Percentiles rank a stretch among this genome's conserved stretches.
These are phyloP conservation scores for Cercophora sp. DNA, from an alignment of 495 filamentous ascomycete genomes.

Conservation along the genomic window DNA sequence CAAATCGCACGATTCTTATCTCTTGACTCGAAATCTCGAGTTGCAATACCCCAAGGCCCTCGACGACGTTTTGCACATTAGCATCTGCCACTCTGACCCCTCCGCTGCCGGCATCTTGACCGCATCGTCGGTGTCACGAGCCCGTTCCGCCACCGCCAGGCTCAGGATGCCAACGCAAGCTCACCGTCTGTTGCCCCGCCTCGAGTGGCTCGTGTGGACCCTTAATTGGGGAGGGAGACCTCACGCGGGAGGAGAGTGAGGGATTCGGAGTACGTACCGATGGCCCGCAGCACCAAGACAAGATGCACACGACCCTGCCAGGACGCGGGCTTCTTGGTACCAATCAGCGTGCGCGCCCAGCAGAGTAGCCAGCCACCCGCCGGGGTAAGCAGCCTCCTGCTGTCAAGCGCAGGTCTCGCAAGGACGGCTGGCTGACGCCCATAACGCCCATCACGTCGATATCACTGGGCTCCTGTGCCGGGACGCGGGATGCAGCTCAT, in stretches of 20 bases:
- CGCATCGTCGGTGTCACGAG: neutral
- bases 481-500: slow-evolving; percentile 1
- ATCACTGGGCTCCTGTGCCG: neutral
- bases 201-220: too few species aligned
- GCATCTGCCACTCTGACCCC: too few species aligned
- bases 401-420: neutral
- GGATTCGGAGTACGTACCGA: neutral
- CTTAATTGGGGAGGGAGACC: too few species aligned
- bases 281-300: neutral
- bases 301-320: neutral
- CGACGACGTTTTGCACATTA: too few species aligned
- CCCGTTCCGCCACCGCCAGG: neutral
- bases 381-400: neutral
- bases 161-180: neutral
- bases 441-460: neutral
- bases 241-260: neutral
- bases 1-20: too few species aligned
- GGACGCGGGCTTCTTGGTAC: neutral
- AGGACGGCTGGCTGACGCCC: too few species aligned
- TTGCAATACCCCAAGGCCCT: too few species aligned
- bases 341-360: neutral
- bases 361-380: neutral
- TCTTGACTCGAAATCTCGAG: too few species aligned
- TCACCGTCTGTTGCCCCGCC: too few species aligned
- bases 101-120: too few species aligned